These are phyloP conservation scores for Leptosphaerulina australis DNA, from an alignment of 2,329 filamentous ascomycete species.

Conservation along the genomic window DNA sequence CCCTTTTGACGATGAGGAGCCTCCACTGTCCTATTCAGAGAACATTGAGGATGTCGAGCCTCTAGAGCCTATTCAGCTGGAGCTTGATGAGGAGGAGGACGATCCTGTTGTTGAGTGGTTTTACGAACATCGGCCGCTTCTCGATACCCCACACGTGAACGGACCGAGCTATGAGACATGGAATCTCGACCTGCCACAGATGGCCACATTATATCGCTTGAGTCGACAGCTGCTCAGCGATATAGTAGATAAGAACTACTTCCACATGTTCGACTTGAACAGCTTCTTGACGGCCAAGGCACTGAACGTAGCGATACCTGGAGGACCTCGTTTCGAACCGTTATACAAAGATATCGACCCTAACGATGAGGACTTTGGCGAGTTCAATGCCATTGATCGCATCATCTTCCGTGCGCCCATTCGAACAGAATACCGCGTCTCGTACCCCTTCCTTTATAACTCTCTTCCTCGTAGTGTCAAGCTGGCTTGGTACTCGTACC, in stretches of 20 bases:
- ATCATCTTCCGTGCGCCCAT: conserved; percentile 98
- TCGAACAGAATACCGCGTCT: conserved; percentile 92
- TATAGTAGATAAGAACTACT: conserved; percentile 94
- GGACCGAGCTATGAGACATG: conserved; percentile 95
- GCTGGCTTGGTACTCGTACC: conserved; percentile 90
- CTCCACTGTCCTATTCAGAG: conserved; percentile 95
- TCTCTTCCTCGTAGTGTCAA: conserved; percentile 93
- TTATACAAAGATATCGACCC: conserved; percentile 98
- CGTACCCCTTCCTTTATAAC: conserved; percentile 95
- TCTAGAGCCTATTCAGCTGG: conserved; percentile 97
- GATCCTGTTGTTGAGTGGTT: conserved; percentile 94
- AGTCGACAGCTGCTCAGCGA: conserved; percentile 91
- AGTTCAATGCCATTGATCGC: conserved; percentile 98
- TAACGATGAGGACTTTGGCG: conserved; percentile 98
- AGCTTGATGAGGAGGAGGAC: conserved; percentile 93
- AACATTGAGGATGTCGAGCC: conserved; percentile 99
- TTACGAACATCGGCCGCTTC: conserved; percentile 88
- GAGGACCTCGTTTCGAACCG: conserved; percentile 94
- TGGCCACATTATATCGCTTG: conserved; percentile 92
- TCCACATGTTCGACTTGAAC: conserved; percentile 94
- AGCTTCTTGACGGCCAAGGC: conserved; percentile 97
- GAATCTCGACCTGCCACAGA: conserved; percentile 92
- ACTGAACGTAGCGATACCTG: conserved; percentile 95
- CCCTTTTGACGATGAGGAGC: conserved; percentile 98
- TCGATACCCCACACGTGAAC: conserved; percentile 93